Evolutionary conservation across 345 rosid species (phyloP), one percentile per base, ranked within the genome.

Genomic region (Salix caprea): DNA sequence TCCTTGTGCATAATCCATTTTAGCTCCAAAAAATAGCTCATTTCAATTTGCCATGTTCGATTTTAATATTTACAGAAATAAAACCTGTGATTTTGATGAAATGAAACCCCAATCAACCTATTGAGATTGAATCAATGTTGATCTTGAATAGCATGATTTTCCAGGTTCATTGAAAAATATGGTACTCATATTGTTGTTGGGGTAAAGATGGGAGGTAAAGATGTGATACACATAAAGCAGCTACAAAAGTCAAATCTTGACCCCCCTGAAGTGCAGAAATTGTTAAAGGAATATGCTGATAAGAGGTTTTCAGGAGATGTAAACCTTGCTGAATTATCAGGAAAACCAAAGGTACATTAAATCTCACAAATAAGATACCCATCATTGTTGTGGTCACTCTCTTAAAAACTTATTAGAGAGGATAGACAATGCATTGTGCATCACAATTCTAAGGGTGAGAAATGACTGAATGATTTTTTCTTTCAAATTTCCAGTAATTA

Each of bases 151-250:
- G 36, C 52, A 48, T 68, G 72, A 30, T 72, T 74, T 76, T 71
- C 66, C 71, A 91, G 97, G 87, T 93, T 93, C 78, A 91, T 93
- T 78, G 96, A 91, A 15, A 93, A 90, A 71, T 93, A 93, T 70
- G 96, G 97, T 65, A 93, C 97, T 69, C 97, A 93, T 64, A 46
- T 93, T 77, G 88, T 93, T 71, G 89, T 85, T 80, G 94, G 97
- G 75, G 94, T 91, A 19, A 88, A 85, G 73, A 88, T 89, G 96
- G 97, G 97, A 72, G 99, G 96, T 67, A 90, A 91, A 87, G 97
- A 93, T 42, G 94, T 90, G 1, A 73, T 92, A 72, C 87, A 90
- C 67, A 36, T 89, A 75, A 96, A 93, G 86, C 98, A 96, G 85
- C 69, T 75, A 19, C 92, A 86, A 72, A 91, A 77, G 39, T 93